Conservation (phyloP, 2,329 filamentous ascomycete genomes). For the Colletotrichum gigasporum region DNA sequence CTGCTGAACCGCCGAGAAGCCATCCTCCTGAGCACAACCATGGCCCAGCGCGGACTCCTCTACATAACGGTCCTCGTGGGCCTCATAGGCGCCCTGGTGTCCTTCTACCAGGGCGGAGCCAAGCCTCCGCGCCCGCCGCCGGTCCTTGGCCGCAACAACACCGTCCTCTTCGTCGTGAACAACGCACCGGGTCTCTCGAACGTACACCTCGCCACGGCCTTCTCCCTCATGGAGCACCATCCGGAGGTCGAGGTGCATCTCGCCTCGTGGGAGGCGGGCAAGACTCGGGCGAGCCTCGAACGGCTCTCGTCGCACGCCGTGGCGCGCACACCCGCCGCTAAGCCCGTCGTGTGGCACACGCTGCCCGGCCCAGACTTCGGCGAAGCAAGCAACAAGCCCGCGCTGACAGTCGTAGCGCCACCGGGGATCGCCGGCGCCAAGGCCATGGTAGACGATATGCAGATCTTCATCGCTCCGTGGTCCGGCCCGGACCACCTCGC, state of each 20-base stretch:
- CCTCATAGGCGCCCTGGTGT: background rate
- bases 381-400: constrained; percentile 30
- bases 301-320: constrained; percentile 29
- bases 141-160: constrained; percentile 38
- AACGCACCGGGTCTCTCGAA: constrained; percentile 46
- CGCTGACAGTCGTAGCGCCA: constrained; percentile 28
- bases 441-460: constrained; percentile 29
- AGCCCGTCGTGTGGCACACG: constrained; percentile 37
- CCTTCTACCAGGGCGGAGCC: background rate
- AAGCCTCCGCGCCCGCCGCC: background rate
- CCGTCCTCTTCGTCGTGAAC: constrained; percentile 45
- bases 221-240: constrained; percentile 43
- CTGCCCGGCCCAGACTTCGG: constrained; percentile 35
- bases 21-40: too few species aligned
- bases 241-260: constrained; percentile 45
- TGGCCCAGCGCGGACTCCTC: too few species aligned
- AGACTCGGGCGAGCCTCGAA: constrained; percentile 22
- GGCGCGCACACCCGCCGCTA: constrained; percentile 24
- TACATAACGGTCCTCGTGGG: too few species aligned
- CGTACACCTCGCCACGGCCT: constrained; percentile 46
- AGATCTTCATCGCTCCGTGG: constrained; percentile 40
- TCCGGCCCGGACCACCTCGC: constrained; percentile 39
- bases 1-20: too few species aligned
- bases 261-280: constrained; percentile 44
- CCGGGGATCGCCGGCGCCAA: constrained; percentile 34